Base-by-base conservation (phyloP, 352 stramenopile species). In the Phytophthora europaea region DNA sequence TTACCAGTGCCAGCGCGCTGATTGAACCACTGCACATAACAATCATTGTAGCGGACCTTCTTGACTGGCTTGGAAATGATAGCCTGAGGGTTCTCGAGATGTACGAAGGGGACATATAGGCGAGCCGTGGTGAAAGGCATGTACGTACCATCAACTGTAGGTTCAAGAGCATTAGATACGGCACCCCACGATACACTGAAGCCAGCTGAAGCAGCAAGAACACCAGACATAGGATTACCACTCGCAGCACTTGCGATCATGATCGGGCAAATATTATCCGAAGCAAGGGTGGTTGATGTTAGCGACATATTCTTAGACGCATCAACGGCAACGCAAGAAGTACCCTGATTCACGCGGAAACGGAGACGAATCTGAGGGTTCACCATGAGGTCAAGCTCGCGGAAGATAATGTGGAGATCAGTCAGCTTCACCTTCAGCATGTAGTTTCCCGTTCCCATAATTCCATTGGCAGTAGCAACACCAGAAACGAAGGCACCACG, bases 61-160 rank as follows among this genome's bases (percentile, higher is more conserved):
- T 28, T 28, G 23, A 28, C 23, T 3, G 23, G 23, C 23, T 28
- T 28, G 3, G 23, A 28, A 28, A 28, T 28, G 23, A 28, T 28
- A 28, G 23, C 23, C 23, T 28, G 23, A 28, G 23, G 23, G 3
- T 28, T 28, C 23, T 28, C 23, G 3, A 28, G 23, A 28, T 28
- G 23, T 28, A 28, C 23, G 3, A 28, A 28, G 2, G 23, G 23
- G 3, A 28, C 23, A 28, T 28, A 28, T 3, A 28, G 23, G 23
- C 23, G 23, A 28, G 23, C 23, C 23, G 23, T 1, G 3, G 23
- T 28, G 23, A 28, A 28, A 28, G 23, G 23, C 23, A 28, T 48
- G 61, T 61, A 61, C 34, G 61, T 61, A 45, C 33, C 22, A 61
- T 61, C 61, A 61, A 67, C 55, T 4, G 36, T 61, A 20, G 61